Conservation (phyloP, 352 stramenopile genomes). For the Phytopythium sindhum region DNA sequence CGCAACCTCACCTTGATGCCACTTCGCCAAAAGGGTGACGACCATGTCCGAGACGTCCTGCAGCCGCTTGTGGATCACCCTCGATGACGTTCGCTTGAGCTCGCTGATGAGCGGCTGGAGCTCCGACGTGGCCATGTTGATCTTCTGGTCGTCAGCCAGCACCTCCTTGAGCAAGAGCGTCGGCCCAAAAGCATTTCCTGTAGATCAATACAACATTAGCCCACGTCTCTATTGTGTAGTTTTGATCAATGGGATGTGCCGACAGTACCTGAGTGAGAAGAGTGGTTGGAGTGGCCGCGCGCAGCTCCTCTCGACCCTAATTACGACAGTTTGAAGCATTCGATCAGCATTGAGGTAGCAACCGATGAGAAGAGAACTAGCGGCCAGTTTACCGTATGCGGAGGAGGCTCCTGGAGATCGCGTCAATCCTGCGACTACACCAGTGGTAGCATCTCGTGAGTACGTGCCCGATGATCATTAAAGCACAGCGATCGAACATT, state of each 20-base stretch:
- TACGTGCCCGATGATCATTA: neutral
- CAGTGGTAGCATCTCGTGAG: neutral
- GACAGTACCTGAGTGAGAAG: neutral
- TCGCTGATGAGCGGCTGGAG: slow-evolving; percentile 63
- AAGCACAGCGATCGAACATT: neutral
- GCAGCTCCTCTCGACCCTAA: neutral
- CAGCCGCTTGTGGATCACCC: slow-evolving; percentile 69
- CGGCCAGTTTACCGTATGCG: neutral
- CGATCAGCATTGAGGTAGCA: neutral
- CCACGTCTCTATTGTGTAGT: neutral
- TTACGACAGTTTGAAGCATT: neutral
- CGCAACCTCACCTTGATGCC: slow-evolving; percentile 47
- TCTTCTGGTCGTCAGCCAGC: slow-evolving; percentile 53
- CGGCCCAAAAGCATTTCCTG: neutral
- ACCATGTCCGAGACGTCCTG: slow-evolving; percentile 79
- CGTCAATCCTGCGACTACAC: neutral
- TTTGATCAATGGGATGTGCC: neutral
- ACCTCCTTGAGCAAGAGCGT: slow-evolving; percentile 34
- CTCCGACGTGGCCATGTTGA: slow-evolving; percentile 52
- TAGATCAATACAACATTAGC: neutral
- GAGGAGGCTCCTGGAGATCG: neutral
- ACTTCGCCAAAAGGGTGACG: slow-evolving; percentile 61
- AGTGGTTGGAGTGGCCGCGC: neutral
- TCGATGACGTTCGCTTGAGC: slow-evolving; percentile 49
- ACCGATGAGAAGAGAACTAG: neutral